A percentile compares a stretch with the other conserved stretches of the same genome.
These are phyloP conservation scores for Kwoniella heveanensis DNA, from an alignment of 768 basidiomycete genomes.

Conservation along the genomic window DNA sequence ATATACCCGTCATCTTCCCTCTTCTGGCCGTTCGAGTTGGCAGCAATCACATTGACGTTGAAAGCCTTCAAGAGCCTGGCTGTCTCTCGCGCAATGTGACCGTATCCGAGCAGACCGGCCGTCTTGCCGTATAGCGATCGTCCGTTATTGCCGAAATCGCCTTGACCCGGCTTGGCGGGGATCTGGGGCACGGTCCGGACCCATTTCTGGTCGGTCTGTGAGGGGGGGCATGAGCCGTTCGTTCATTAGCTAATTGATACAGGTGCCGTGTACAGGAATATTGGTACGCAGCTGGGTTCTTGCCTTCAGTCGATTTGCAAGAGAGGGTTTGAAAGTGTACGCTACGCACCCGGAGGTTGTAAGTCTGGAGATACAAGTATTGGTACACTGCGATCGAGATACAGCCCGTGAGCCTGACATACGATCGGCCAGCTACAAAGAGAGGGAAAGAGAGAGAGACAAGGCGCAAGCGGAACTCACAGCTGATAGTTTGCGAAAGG, in stretches of 20 bases:
- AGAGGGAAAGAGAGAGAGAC: not conserved
- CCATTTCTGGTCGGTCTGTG: conserved; percentile 23
- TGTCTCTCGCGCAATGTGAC: conserved; percentile 53
- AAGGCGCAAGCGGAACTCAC: conserved; percentile 23
- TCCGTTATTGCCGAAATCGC: conserved; percentile 12
- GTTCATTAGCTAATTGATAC: too few relatives aligned
- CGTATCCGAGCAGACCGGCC: conserved; percentile 55
- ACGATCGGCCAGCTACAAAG: too few relatives aligned
- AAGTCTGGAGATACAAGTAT: conserved; percentile 18
- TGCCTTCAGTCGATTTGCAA: too few relatives aligned
- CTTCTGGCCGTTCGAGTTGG: conserved; percentile 49
- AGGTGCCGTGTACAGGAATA: too few relatives aligned
- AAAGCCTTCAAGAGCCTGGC: conserved; percentile 52
- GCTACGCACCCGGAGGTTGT: conserved; percentile 16
- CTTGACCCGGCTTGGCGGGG: conserved; percentile 12
- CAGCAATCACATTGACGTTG: conserved; percentile 51
- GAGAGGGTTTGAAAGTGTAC: too few relatives aligned
- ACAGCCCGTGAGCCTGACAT: not conserved
- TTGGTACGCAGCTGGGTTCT: too few relatives aligned
- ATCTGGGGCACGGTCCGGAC: conserved; percentile 18
- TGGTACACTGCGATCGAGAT: conserved; percentile 8
- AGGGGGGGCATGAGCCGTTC: too few relatives aligned
- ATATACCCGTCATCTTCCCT: conserved; percentile 52
- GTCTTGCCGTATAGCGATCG: conserved; percentile 50
- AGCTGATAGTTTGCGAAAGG: conserved; percentile 40